Conservation (phyloP, 208 protist species). For the Giardia muris region DNA sequence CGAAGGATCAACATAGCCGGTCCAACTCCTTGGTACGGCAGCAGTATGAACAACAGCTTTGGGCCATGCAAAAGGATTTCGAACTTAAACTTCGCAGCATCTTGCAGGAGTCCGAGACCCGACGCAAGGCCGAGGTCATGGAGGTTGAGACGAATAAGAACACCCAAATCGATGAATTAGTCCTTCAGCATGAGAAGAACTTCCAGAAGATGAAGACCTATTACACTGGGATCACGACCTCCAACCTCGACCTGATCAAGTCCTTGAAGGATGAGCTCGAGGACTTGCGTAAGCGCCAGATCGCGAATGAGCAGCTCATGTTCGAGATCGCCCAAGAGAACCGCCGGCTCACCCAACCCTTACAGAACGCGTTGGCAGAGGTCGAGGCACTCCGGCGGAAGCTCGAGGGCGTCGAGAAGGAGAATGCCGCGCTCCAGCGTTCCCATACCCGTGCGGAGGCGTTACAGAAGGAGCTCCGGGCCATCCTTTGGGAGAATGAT, state of each 20-base stretch:
- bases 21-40: neutral
- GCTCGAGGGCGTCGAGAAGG: conserved; percentile 69
- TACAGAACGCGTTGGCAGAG: conserved; percentile 64
- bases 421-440: neutral
- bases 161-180: conserved; percentile 76
- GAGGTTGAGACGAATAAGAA: conserved; percentile 80
- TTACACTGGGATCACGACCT: conserved; percentile 87
- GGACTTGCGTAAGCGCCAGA: conserved; percentile 75
- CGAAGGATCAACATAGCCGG: conserved; percentile 22
- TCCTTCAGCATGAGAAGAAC: conserved; percentile 72
- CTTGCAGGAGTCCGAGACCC: conserved; percentile 65
- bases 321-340: conserved; percentile 84
- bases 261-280: conserved; percentile 77
- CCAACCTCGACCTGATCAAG: conserved; percentile 86
- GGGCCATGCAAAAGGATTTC: conserved; percentile 33
- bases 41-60: conserved; percentile 23
- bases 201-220: conserved; percentile 84
- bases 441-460: neutral
- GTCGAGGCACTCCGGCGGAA: conserved; percentile 64
- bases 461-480: conserved; percentile 40
- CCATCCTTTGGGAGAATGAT: conserved; percentile 63
- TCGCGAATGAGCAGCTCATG: conserved; percentile 78
- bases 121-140: conserved; percentile 61
- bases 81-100: conserved; percentile 61
- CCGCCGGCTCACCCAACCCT: conserved; percentile 69